Base-by-base conservation (phyloP, 768 basidiomycete genomes). In the Postia placenta region DNA sequence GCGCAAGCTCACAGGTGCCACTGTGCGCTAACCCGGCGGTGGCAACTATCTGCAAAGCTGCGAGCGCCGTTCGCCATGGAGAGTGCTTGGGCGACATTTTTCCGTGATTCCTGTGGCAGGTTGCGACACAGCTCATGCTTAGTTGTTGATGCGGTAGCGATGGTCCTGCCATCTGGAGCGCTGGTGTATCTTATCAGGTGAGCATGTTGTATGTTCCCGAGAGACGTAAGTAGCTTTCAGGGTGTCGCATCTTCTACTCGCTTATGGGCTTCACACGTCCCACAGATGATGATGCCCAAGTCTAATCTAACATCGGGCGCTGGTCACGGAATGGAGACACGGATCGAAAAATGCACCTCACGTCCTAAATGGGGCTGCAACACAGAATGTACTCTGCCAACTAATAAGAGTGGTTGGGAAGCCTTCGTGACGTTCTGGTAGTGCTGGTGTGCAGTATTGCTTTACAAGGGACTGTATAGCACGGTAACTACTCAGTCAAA, bases 171-270 rank as follows among this genome's bases (percentile, higher is more conserved):
- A 15, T 33, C 30, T 33, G 30, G 30, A 33, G 30, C 30, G 30
- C 30, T 15, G 9, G 45, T 30, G 23, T 45, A 45, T 45, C 45
- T 45, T 45, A 45, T 45, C 45, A 44, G 45, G 20, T 39, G 38
- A 19, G 6, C 38, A 33, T 7, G 30, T 33, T 33, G 30, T 15
- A 7, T 15, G n/a, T n/a, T 15, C 15, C 30, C 30, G 30, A 33
- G 9, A 33, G n/a, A n/a, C 9, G 30, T 15, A 33, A 7, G 30
- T 25, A 43, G 25, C 23, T 28, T 43, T 43, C 42, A 43, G 42
- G 42, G 26, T 33, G 15, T 33, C 30, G 30, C 30, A 33, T 33
- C 30, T 33, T 33, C 30, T 33, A 15, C 15, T 33, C 30, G 30
- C 30, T 33, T 33, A 15, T 33, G 7, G 19, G 19, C 33, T 39